Percentiles rank a stretch among this genome's conserved stretches.
Conservation (phyloP, 2,329 filamentous ascomycete species). For the Parasarocladium wereldwijsianum region DNA sequence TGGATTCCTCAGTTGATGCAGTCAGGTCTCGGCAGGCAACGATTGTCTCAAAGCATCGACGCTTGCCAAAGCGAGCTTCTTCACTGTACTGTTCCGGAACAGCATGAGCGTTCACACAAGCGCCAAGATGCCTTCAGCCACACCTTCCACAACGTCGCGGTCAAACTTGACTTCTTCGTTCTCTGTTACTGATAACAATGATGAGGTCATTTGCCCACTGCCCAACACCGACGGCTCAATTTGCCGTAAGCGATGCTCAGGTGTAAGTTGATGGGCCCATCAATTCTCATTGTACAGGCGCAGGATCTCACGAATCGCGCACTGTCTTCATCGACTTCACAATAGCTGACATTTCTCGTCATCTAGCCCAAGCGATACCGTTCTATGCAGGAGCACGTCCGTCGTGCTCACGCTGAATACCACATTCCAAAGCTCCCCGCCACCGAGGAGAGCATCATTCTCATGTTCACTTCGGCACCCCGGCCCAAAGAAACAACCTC, state of each 20-base stretch:
- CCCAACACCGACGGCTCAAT: constrained; percentile 91
- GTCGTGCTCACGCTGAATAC: constrained; percentile 88
- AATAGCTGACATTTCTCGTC: not conserved
- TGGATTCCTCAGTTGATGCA: too few species aligned
- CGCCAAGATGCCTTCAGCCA: too few species aligned
- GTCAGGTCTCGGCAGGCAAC: too few species aligned
- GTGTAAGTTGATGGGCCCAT: constrained; percentile 51
- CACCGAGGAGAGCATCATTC: constrained; percentile 90
- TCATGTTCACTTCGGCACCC: too few species aligned
- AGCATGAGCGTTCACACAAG: too few species aligned
- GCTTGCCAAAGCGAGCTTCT: too few species aligned
- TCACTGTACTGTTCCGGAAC: too few species aligned
- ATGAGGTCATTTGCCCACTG: constrained; percentile 93
- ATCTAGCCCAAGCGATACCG: constrained; percentile 82
- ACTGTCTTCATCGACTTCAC: constrained; percentile 1
- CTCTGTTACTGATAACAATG: constrained; percentile 80
- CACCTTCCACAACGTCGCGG: too few species aligned
- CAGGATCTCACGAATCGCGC: constrained; percentile 6
- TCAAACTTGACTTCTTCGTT: constrained; percentile 79
- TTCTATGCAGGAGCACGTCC: constrained; percentile 99
- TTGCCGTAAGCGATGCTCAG: constrained; percentile 94
- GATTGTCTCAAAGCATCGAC: too few species aligned
- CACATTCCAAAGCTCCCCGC: constrained; percentile 97
- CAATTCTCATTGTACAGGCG: constrained; percentile 4
- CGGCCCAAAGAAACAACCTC: too few species aligned